Evolutionary conservation across 345 rosid genomes (phyloP).

Genomic region (Aethionema arabicum): DNA sequence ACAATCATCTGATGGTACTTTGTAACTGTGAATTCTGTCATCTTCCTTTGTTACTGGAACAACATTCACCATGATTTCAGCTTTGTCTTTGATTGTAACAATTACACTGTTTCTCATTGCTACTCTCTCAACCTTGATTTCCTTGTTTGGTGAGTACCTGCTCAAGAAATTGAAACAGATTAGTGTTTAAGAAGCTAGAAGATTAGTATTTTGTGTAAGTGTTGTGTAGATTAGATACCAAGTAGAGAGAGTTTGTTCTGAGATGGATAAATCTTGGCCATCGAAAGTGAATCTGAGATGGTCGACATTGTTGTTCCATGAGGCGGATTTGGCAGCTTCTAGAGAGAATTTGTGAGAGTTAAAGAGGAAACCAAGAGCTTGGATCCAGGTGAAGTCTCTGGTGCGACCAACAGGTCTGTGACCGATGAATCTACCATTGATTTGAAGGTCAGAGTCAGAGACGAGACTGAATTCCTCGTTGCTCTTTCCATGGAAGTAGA

Average conservation of each 20-base stretch:
- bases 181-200: constrained; percentile 14
- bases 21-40: constrained; percentile 56
- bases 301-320: constrained; percentile 55
- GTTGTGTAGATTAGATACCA: constrained; percentile 43
- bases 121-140: constrained; percentile 56
- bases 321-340: constrained; percentile 50
- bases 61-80: constrained; percentile 57
- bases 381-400: constrained; percentile 63
- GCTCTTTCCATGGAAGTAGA: constrained; percentile 63
- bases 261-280: constrained; percentile 46
- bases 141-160: constrained; percentile 43
- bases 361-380: constrained; percentile 50
- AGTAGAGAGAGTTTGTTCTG: constrained; percentile 48
- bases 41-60: constrained; percentile 77
- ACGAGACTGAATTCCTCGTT: constrained; percentile 51
- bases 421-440: constrained; percentile 55
- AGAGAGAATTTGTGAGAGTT: constrained; percentile 53
- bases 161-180: background rate
- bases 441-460: constrained; percentile 52
- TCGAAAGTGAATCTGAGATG: constrained; percentile 56
- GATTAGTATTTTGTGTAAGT: background rate
- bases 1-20: constrained; percentile 54
- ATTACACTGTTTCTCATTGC: constrained; percentile 51
- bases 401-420: constrained; percentile 47
- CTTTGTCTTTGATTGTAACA: constrained; percentile 44